A percentile compares a stretch with the other conserved stretches of the same genome.
Evolutionary conservation across 2,329 filamentous ascomycete genomes (phyloP).

Genomic region (Alternaria hordeiaustralica): DNA sequence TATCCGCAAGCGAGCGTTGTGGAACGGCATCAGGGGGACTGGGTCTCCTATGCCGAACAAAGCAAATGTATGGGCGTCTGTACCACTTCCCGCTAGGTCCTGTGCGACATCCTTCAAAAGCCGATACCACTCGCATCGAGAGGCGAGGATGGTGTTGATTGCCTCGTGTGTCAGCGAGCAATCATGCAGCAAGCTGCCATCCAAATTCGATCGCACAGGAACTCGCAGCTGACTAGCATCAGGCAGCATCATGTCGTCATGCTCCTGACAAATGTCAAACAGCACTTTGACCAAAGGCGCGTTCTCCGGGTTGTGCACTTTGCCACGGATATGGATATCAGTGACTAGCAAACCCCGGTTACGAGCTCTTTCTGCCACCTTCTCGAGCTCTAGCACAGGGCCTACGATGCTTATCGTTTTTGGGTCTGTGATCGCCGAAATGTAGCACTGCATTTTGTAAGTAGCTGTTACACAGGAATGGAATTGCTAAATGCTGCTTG

Average conservation of each 20-base stretch:
- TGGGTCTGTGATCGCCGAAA: conserved; percentile 32
- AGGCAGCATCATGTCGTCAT: conserved; percentile 16
- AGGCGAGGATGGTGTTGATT: conserved; percentile 25
- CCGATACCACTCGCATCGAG: conserved; percentile 29
- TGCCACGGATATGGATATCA: conserved; percentile 26
- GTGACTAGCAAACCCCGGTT: conserved; percentile 17
- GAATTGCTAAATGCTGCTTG: neutral
- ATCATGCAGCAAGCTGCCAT: conserved; percentile 2
- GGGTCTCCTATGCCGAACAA: conserved; percentile 31
- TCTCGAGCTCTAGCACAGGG: conserved; percentile 12
- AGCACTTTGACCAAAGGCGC: conserved; percentile 22
- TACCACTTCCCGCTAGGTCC: conserved; percentile 13
- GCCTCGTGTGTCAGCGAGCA: conserved; percentile 16
- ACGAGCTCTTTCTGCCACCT: conserved; percentile 14
- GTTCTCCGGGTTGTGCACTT: conserved; percentile 33
- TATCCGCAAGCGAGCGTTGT: conserved; percentile 13
- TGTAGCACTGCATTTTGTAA: conserved; percentile 18
- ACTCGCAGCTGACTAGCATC: conserved; percentile 15
- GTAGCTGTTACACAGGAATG: neutral
- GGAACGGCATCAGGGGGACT: conserved; percentile 23
- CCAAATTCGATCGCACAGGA: conserved; percentile 23
- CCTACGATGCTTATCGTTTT: conserved; percentile 32
- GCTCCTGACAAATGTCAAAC: conserved; percentile 4
- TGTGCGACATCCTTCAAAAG: conserved; percentile 22
- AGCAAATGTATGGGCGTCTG: conserved; percentile 19